Conservation (phyloP, 2,329 filamentous ascomycete species). For the Camillea tinctor region DNA sequence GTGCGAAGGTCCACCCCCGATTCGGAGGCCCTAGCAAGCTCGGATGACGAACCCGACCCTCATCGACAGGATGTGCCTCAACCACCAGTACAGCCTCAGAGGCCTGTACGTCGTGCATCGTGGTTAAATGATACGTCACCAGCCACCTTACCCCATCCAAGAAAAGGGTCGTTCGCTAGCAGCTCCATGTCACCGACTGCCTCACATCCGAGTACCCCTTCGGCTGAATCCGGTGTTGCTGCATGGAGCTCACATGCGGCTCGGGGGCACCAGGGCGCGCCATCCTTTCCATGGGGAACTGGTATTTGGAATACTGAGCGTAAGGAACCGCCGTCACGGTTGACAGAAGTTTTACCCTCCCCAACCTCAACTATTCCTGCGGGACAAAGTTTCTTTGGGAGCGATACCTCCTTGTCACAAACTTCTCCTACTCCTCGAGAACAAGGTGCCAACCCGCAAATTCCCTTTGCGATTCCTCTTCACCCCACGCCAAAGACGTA, state of each 20-base stretch:
- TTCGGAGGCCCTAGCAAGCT: constrained; percentile 89
- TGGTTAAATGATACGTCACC: constrained; percentile 85
- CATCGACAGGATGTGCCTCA: constrained; percentile 53
- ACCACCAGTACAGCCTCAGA: constrained; percentile 50
- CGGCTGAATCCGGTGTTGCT: constrained; percentile 57
- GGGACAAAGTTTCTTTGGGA: constrained; percentile 46
- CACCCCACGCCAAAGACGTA: constrained; percentile 91
- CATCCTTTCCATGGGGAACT: constrained; percentile 69
- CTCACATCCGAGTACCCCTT: constrained; percentile 79
- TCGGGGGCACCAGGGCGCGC: constrained; percentile 45
- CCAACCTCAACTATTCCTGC: constrained; percentile 61
- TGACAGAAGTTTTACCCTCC: constrained; percentile 73
- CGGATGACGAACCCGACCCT: constrained; percentile 84
- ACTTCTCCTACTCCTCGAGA: constrained; percentile 52
- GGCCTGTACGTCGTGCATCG: constrained; percentile 70
- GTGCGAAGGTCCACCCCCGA: constrained; percentile 85
- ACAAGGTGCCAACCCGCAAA: constrained; percentile 59
- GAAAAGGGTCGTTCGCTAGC: constrained; percentile 76
- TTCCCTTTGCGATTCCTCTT: constrained; percentile 83
- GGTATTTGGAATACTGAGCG: constrained; percentile 81
- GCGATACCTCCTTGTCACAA: constrained; percentile 46
- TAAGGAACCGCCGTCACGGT: constrained; percentile 72
- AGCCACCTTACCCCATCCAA: constrained; percentile 53
- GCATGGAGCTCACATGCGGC: constrained; percentile 56
- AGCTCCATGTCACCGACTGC: constrained; percentile 74